Conservation (phyloP, 1,139 yeast genomes). For the Magnusiomyces ingens region DNA sequence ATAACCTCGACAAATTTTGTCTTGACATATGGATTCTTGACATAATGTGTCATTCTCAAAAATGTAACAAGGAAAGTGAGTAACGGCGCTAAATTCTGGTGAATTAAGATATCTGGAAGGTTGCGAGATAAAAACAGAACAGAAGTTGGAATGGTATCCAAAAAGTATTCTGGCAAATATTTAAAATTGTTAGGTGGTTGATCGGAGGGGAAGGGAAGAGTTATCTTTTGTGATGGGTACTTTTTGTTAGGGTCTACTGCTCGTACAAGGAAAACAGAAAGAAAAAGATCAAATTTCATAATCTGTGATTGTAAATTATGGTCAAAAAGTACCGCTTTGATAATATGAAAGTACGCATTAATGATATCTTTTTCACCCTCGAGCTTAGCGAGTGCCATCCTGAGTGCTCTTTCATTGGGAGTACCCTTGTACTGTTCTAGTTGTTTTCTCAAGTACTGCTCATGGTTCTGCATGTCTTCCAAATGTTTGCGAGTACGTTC, state of each 20-base stretch:
- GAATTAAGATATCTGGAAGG: constrained; percentile 32
- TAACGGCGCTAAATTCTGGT: constrained; percentile 32
- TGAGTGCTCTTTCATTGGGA: constrained; percentile 22
- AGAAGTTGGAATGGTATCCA: constrained; percentile 67
- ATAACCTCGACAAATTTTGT: constrained; percentile 75
- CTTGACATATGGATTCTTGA: constrained; percentile 91
- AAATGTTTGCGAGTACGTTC: constrained; percentile 48
- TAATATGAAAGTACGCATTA: constrained; percentile 39
- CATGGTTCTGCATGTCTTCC: constrained; percentile 40
- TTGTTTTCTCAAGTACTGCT: constrained; percentile 18
- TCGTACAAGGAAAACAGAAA: constrained; percentile 62
- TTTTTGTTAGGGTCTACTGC: constrained; percentile 63
- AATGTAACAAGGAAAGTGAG: constrained; percentile 68
- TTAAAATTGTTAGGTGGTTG: constrained; percentile 58
- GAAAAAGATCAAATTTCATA: constrained; percentile 71
- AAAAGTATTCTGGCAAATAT: constrained; percentile 75
- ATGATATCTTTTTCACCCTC: constrained; percentile 38
- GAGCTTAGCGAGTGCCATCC: constrained; percentile 36
- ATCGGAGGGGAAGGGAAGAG: constrained; percentile 54
- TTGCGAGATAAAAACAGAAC: constrained; percentile 49
- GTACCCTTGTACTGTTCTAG: constrained; percentile 25
- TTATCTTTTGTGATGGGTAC: constrained; percentile 50
- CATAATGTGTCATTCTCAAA: constrained; percentile 74
- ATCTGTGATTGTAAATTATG: constrained; percentile 54
- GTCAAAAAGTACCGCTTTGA: constrained; percentile 54